Evolutionary conservation across 371 early-diverging fungal species (phyloP).

Genomic region (Actinomortierella ambigua): DNA sequence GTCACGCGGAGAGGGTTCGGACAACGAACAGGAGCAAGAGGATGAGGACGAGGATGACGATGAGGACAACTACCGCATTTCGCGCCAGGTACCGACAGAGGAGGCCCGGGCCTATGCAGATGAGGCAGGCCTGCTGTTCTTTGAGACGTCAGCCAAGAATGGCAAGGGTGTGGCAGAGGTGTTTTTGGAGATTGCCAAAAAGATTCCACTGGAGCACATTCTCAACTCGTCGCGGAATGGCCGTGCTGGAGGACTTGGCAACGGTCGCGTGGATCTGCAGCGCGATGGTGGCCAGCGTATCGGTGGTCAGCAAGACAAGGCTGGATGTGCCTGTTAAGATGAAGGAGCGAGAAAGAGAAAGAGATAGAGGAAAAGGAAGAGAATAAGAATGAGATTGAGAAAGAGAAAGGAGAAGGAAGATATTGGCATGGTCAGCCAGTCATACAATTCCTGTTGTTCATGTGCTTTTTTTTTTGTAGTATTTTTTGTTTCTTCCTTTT

Average conservation of each 20-base stretch:
- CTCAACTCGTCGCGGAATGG: slow-evolving; percentile 32
- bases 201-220: slow-evolving; percentile 51
- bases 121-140: slow-evolving; percentile 80
- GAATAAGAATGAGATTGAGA: too few relatives aligned
- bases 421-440: too few relatives aligned
- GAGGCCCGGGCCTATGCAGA: slow-evolving; percentile 85
- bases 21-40: slow-evolving; percentile 43
- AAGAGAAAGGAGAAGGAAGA: too few relatives aligned
- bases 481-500: neutral
- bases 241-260: slow-evolving; percentile 28
- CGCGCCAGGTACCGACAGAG: slow-evolving; percentile 66
- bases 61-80: slow-evolving; percentile 44
- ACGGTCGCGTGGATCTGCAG: slow-evolving; percentile 43
- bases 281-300: slow-evolving; percentile 19
- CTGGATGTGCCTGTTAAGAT: slow-evolving; percentile 32
- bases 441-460: neutral
- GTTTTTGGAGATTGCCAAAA: slow-evolving; percentile 80
- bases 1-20: slow-evolving; percentile 32
- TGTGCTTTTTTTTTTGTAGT: neutral
- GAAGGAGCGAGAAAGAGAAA: neutral
- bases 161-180: slow-evolving; percentile 84
- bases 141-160: slow-evolving; percentile 93
- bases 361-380: too few relatives aligned
- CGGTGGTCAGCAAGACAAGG: slow-evolving; percentile 45
- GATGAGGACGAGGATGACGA: slow-evolving; percentile 48